A percentile compares a stretch with the other conserved stretches of the same genome.
Conservation (phyloP, 257 asterid genomes). For the Handroanthus guayacan region DNA sequence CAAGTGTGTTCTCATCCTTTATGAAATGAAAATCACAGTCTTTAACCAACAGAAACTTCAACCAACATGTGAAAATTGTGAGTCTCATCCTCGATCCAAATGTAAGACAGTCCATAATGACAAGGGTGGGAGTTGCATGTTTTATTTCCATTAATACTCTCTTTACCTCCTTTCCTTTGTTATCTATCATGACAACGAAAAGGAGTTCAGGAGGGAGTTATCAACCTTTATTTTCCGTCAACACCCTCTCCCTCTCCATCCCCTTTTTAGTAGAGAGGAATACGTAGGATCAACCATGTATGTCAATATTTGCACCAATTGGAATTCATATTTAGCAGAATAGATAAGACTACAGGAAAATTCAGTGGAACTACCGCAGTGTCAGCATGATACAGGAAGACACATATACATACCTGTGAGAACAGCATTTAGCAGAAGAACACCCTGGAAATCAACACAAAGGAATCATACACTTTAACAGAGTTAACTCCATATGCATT, state of each 20-base stretch:
- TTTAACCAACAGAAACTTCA: neutral
- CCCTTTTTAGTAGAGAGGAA: constrained; percentile 19
- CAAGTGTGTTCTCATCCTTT: neutral
- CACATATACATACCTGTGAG: constrained; percentile 68
- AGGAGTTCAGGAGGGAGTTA: neutral
- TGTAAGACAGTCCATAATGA: neutral
- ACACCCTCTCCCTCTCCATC: neutral
- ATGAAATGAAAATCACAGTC: neutral
- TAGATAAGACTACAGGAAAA: constrained; percentile 18
- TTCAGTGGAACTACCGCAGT: constrained; percentile 16
- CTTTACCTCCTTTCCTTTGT: neutral
- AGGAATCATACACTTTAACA: constrained; percentile 30
- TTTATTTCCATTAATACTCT: neutral
- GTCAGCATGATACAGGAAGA: constrained; percentile 17
- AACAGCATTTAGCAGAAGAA: constrained; percentile 94
- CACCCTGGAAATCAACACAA: constrained; percentile 66
- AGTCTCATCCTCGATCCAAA: neutral
- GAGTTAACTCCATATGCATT: constrained; percentile 20
- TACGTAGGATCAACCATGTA: constrained; percentile 12
- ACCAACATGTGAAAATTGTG: constrained; percentile 9
- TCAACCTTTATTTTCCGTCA: neutral
- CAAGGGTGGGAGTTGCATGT: neutral
- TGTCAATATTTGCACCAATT: constrained; percentile 24
- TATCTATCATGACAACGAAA: neutral
- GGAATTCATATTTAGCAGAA: constrained; percentile 33